These are phyloP conservation scores for Collybia sp. DNA, from an alignment of 768 basidiomycete genomes.

Conservation along the genomic window DNA sequence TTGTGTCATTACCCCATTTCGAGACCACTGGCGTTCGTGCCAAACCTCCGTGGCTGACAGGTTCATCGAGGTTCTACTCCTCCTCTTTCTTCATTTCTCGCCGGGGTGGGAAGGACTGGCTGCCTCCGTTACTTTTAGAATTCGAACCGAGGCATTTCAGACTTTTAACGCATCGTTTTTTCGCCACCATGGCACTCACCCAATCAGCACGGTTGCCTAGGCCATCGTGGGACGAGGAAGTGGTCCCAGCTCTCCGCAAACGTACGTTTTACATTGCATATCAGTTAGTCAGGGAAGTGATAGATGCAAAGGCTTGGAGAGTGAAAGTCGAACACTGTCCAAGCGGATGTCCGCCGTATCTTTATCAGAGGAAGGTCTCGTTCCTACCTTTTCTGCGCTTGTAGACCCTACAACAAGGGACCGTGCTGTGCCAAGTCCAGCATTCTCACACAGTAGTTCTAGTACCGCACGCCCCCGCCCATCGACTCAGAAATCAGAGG, in stretches of 20 bases:
- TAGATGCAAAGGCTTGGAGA: slow-evolving; percentile 59
- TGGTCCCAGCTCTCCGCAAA: slow-evolving; percentile 78
- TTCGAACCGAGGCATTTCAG: background rate
- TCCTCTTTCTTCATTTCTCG: too few relatives aligned
- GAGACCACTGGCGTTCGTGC: too few relatives aligned
- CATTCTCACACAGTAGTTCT: slow-evolving; percentile 16
- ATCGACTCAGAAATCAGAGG: slow-evolving; percentile 10
- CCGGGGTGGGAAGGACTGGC: too few relatives aligned
- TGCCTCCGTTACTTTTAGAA: too few relatives aligned
- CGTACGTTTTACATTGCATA: slow-evolving; percentile 37
- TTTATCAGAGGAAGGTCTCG: slow-evolving; percentile 50
- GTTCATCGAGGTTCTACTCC: too few relatives aligned
- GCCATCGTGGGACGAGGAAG: slow-evolving; percentile 76
- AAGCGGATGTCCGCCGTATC: slow-evolving; percentile 76
- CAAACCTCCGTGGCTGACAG: too few relatives aligned
- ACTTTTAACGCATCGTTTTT: background rate
- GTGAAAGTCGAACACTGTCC: slow-evolving; percentile 73
- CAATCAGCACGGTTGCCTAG: slow-evolving; percentile 36
- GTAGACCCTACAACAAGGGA: slow-evolving; percentile 6
- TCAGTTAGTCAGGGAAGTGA: slow-evolving; percentile 7
- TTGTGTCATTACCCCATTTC: too few relatives aligned
- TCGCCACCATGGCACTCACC: slow-evolving; percentile 34
- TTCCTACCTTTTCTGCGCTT: slow-evolving; percentile 10
- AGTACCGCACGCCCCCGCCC: slow-evolving; percentile 9
- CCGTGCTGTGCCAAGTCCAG: slow-evolving; percentile 7